Base-by-base conservation (phyloP, 2,329 filamentous ascomycete species). In the Penicillium palitans region DNA sequence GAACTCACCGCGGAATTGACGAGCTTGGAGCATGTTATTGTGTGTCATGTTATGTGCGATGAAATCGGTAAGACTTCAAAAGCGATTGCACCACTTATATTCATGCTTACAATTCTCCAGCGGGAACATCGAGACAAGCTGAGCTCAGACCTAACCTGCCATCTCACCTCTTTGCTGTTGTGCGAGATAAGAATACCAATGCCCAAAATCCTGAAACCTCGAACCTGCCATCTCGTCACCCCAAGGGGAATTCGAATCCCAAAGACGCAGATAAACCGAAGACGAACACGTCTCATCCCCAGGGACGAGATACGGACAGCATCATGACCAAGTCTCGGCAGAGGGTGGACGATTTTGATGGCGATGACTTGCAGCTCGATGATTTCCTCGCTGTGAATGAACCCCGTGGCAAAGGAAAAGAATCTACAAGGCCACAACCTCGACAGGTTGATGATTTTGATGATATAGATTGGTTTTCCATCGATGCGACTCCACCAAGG, bases 31-130 rank as follows among this genome's bases (percentile, higher is more conserved):
- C 84, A 88, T 57, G 76, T 81, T 3, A 83, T 95, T 35, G 81
- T 81, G 25, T 90, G 87, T 60, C 85, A 87, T 69, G 80, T 93
- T 49, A 90, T 90, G 72, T 98, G 93, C 64, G 93, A 97, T 75
- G 88, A 91, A 44, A 89, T 98, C 66, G 90, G 84, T 84, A 72
- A 61, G 75, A 17, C 17, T 8, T 21, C 24, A 13, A 35, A 9
- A 15, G 12, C 13, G 17, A 52, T 27, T 25, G 2, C 19, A 1
- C 10, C 29, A 29, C 9, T 9, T 29, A 12, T 39, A 39, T 49
- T 0, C n/a, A 15, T 52, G 12, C 59, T 73, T 35, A 71, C 15
- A 1, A 17, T 6, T 52, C 9, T 3, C 55, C 49, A 84, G 85
- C 84, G 60, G 84, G 84, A 12, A 87, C 85, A 12, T 72, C 81